These are phyloP conservation scores for Tylopilus balloui DNA, from an alignment of 768 basidiomycete genomes.

Conservation along the genomic window DNA sequence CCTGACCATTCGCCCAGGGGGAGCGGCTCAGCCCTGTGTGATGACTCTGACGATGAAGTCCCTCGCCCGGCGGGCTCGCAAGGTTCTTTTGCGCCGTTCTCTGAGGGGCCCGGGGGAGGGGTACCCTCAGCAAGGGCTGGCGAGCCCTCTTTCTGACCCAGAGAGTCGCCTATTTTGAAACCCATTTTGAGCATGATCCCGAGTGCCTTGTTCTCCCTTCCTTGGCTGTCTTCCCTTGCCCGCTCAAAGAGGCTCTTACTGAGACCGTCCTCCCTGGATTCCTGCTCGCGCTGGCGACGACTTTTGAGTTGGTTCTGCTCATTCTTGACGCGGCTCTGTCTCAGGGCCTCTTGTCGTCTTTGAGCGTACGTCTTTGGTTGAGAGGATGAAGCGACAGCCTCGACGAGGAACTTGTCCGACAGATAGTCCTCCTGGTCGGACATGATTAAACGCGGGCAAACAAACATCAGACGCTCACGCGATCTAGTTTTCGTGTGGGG, in stretches of 20 bases:
- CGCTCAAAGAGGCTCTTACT: constrained; percentile 77
- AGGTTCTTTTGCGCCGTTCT: constrained; percentile 1
- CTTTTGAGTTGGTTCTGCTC: constrained; percentile 63
- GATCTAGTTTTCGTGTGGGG: background rate
- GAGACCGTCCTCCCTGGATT: constrained; percentile 73
- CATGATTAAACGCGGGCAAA: constrained; percentile 38
- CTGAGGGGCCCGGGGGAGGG: constrained; percentile 2
- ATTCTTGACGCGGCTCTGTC: constrained; percentile 56
- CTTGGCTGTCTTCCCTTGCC: constrained; percentile 54
- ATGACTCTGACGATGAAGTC: constrained; percentile 4
- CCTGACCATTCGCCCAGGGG: constrained; percentile 81
- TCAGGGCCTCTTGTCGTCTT: constrained; percentile 61
- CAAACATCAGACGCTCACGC: constrained; percentile 21
- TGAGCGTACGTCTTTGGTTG: constrained; percentile 64
- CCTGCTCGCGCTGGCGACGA: constrained; percentile 61
- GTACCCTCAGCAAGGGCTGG: constrained; percentile 1
- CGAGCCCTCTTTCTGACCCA: constrained; percentile 43
- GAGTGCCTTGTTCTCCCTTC: constrained; percentile 65
- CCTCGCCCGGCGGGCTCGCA: constrained; percentile 2
- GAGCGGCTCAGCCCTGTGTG: constrained; percentile 62
- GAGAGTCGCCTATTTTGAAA: constrained; percentile 77
- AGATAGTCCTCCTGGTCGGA: constrained; percentile 81
- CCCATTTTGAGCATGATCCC: constrained; percentile 95
- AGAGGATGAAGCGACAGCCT: constrained; percentile 31
- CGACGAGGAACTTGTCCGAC: constrained; percentile 76